A percentile compares a stretch with the other conserved stretches of the same genome.
Conservation (phyloP, 2,329 filamentous ascomycete genomes). For the Diaporthe sp. region DNA sequence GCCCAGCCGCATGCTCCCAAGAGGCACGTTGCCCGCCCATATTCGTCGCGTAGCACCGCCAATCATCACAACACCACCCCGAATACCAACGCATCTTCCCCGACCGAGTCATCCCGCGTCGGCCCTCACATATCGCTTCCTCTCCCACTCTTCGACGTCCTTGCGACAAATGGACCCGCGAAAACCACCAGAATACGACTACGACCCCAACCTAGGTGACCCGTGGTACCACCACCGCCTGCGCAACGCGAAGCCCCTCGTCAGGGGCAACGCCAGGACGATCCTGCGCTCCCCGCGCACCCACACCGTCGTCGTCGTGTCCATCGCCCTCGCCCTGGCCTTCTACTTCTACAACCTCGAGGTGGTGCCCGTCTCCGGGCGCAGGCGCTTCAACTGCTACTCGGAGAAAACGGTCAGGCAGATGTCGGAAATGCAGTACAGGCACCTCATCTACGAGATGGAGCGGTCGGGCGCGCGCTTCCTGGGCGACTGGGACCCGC, state of each 20-base stretch:
- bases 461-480: conserved; percentile 67
- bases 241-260: conserved; percentile 54
- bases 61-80: not conserved
- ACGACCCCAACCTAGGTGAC: conserved; percentile 39
- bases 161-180: conserved; percentile 31
- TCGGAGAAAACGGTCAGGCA: conserved; percentile 67
- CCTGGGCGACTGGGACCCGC: conserved; percentile 70
- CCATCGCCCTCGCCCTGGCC: conserved; percentile 59
- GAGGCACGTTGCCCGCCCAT: not conserved
- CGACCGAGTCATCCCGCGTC: not conserved
- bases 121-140: conserved; percentile 34
- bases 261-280: conserved; percentile 53
- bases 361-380: conserved; percentile 79
- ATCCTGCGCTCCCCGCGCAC: conserved; percentile 54
- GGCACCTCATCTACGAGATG: conserved; percentile 68
- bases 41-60: not conserved
- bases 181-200: conserved; percentile 35
- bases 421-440: conserved; percentile 67
- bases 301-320: conserved; percentile 56
- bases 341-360: conserved; percentile 81
- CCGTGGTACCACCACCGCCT: conserved; percentile 45
- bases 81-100: not conserved
- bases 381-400: conserved; percentile 81
- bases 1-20: conserved; percentile 1
- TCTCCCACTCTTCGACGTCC: conserved; percentile 40